Percentiles rank a stretch among this genome's conserved stretches.
Conservation (phyloP, 768 basidiomycete species). For the Tricholoma furcatifolium region DNA sequence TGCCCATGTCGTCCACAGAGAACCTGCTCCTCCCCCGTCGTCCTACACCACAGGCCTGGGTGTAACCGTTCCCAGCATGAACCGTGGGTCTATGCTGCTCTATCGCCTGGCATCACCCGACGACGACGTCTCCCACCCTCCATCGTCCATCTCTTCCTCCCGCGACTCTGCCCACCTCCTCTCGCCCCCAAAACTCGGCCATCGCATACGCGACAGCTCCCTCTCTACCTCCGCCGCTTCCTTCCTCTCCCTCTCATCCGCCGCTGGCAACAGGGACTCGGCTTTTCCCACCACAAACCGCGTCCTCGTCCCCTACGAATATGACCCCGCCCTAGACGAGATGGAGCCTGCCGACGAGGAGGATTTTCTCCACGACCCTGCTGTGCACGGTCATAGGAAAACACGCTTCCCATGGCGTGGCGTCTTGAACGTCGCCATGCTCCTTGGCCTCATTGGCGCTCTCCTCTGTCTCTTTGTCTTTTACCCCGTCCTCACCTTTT, state of each 20-base stretch:
- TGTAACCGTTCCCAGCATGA: too few species aligned
- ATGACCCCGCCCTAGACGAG: conserved; percentile 62
- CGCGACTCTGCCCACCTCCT: neutral
- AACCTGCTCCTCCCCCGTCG: too few species aligned
- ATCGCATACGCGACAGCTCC: conserved; percentile 8
- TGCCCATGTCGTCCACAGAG: too few species aligned
- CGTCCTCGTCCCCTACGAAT: conserved; percentile 65
- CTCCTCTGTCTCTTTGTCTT: conserved; percentile 77
- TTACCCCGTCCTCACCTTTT: conserved; percentile 69
- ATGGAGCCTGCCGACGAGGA: conserved; percentile 64
- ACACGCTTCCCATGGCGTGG: conserved; percentile 43
- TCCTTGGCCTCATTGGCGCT: conserved; percentile 58
- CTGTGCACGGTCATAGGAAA: conserved; percentile 27
- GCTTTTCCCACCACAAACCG: conserved; percentile 24
- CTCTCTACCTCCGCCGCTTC: conserved; percentile 16
- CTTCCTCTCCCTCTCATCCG: conserved; percentile 18
- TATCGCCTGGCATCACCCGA: conserved; percentile 22
- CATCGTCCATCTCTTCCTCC: conserved; percentile 3
- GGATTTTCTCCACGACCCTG: conserved; percentile 71
- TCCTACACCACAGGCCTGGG: too few species aligned
- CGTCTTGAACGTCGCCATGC: conserved; percentile 66
- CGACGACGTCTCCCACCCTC: conserved; percentile 3
- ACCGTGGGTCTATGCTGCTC: conserved; percentile 24
- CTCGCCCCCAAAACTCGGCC: conserved; percentile 15
- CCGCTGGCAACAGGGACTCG: conserved; percentile 11